These are phyloP conservation scores for Pseudonitzschia multistriata DNA, from an alignment of 108 stramenopile genomes.

Conservation along the genomic window DNA sequence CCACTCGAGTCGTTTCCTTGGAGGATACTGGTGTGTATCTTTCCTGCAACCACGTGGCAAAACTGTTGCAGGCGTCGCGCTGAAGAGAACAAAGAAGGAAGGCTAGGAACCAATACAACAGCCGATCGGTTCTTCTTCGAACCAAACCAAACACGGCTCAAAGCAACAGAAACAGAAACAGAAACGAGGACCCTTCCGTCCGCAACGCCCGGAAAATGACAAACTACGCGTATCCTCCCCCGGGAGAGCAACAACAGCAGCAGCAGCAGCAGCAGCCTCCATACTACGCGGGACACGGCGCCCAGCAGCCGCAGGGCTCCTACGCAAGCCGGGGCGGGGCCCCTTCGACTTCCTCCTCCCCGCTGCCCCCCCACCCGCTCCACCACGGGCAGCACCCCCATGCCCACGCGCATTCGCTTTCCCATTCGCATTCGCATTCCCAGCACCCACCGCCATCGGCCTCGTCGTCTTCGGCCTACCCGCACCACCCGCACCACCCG, in stretches of 20 bases:
- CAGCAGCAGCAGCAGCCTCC: constrained; percentile 7
- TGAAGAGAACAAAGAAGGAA: too few species aligned
- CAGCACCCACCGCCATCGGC: too few species aligned
- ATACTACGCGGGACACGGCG: not conserved
- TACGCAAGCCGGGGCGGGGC: not conserved
- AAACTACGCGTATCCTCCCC: constrained; percentile 15
- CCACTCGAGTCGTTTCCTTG: too few species aligned
- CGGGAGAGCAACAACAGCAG: constrained; percentile 8
- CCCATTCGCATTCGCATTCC: constrained; percentile 7
- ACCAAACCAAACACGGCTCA: too few species aligned
- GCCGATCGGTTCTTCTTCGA: too few species aligned
- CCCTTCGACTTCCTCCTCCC: not conserved
- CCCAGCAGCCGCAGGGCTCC: not conserved
- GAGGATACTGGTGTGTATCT: too few species aligned
- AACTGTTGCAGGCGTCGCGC: too few species aligned
- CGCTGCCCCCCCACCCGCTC: not conserved
- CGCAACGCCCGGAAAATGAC: constrained; percentile 22
- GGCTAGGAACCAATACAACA: too few species aligned
- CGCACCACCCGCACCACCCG: not conserved
- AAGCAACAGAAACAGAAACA: not conserved
- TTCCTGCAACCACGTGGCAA: too few species aligned
- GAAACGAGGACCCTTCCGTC: not conserved
- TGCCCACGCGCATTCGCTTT: not conserved
- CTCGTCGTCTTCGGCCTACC: too few species aligned
- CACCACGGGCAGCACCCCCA: not conserved